Base-by-base conservation (phyloP, 352 stramenopile species). In the Albugo laibachii region DNA sequence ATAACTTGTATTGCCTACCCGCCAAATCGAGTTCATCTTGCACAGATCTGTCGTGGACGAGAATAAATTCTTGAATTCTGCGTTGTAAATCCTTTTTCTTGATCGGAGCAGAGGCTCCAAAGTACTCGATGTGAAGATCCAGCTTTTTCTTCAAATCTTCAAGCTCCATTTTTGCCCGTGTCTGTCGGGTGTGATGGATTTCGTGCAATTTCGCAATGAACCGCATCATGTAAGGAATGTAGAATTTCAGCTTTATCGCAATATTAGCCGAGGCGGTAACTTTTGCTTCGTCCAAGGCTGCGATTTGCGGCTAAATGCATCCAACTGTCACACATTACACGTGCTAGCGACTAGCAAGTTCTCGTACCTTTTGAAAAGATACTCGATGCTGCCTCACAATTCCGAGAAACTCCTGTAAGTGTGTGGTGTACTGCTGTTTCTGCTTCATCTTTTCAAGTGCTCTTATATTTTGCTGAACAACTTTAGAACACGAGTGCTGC, bases 61-160 rank as follows among this genome's bases (percentile, higher is more conserved):
- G 61, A 12, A 65, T 62, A 37, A 80, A 83, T 43, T 87, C 72
- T 12, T 48, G 62, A 39, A 87, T 83, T 1, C 71, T 62, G 45
- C 61, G 58, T 44, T 83, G 59, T 31, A 83, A 71, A n/a, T 83
- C 72, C 0, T 62, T 59, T 38, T 70, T 71, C 24, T 67, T 65
- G 18, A 69, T 81, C 8, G 69, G 75, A 11, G 69, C 72, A 3
- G 64, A 64, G 45, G 81, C 70, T 0, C 65, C 72, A 47, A 79
- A 87, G 16, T 69, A 71, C 21, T 83, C 66, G 2, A 69, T 45
- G 39, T 83, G 69, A 2, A 49, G 52, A n/a, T 48, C 48, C 15
- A 87, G 53, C 11, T 47, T 55, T 21, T 66, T 54, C 44, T 71
- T 57, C 41, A 80, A 61, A 31, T 71, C 59, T 19, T 63, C 47